Evolutionary conservation across 257 asterid species (phyloP).

Genomic region (Cruciata laevipes): DNA sequence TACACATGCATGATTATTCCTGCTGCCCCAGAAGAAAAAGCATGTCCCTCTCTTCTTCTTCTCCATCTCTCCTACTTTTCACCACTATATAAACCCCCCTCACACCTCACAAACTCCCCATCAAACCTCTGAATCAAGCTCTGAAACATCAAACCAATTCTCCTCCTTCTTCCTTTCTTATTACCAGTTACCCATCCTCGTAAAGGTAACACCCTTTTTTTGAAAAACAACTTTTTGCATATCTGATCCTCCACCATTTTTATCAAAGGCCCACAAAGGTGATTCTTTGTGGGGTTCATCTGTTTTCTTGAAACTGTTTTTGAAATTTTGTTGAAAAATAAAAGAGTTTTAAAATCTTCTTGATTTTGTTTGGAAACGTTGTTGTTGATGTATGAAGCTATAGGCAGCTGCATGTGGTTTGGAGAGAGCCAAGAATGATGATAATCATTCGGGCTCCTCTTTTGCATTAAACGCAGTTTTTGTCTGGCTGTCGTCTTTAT

Average conservation of each 20-base stretch:
- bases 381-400: not conserved
- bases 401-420: conserved; percentile 2
- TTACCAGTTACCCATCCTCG: conserved; percentile 24
- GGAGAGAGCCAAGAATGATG: conserved; percentile 7
- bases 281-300: conserved; percentile 13
- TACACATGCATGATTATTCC: conserved; percentile 68
- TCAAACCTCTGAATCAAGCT: too few species aligned
- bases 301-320: not conserved
- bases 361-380: not conserved
- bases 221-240: conserved; percentile 28
- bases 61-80: conserved; percentile 19
- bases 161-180: conserved; percentile 17
- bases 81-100: conserved; percentile 48
- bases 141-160: not conserved
- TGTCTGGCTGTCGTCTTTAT: conserved; percentile 33
- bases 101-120: not conserved
- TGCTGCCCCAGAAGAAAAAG: conserved; percentile 25
- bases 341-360: not conserved
- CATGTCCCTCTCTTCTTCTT: conserved; percentile 10
- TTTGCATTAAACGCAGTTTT: conserved; percentile 13
- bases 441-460: not conserved
- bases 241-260: conserved; percentile 10
- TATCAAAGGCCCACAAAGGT: conserved; percentile 32
- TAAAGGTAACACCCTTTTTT: conserved; percentile 69
- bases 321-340: too few species aligned